phyloP scores from a whole-genome alignment of 495 filamentous ascomycete genomes.

The Penicillium angulare region DNA sequence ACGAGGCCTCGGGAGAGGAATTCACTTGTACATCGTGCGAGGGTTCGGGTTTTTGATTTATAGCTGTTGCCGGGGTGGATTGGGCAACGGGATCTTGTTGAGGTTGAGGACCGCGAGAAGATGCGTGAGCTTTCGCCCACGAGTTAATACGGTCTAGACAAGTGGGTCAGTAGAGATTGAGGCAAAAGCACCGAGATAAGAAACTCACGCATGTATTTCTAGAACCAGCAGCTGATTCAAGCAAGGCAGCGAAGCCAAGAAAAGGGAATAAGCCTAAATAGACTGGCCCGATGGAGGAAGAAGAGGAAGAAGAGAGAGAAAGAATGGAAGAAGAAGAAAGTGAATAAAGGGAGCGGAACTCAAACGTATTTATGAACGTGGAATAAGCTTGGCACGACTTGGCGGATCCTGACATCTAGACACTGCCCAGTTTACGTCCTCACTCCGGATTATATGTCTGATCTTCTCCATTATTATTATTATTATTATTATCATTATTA shows the following conservation, averaged over 20 bases:
- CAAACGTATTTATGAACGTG: slow-evolving; percentile 15
- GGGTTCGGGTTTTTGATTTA: no score
- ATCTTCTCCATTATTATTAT: no score
- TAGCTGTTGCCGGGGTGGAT: no score
- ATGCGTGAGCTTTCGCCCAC: slow-evolving; percentile 53
- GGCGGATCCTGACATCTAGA: no score
- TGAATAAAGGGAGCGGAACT: slow-evolving; percentile 3
- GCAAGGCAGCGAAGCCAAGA: slow-evolving; percentile 11
- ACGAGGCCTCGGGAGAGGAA: slow-evolving; percentile 10
- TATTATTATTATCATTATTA: no score
- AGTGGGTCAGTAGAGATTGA: slow-evolving; percentile 16
- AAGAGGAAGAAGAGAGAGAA: slow-evolving; percentile 1
- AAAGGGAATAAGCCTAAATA: slow-evolving; percentile 3
- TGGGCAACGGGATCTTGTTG: slow-evolving; percentile 4
- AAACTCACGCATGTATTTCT: slow-evolving; percentile 46
- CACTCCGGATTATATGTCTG: no score
- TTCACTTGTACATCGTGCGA: slow-evolving; percentile 42
- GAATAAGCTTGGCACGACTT: slow-evolving; percentile 12
- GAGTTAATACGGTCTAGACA: slow-evolving; percentile 43
- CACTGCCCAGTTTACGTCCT: no score
- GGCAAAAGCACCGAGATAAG: neutral
- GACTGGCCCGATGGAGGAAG: slow-evolving; percentile 4
- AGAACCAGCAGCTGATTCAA: slow-evolving; percentile 25
- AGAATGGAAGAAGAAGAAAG: slow-evolving; percentile 5
- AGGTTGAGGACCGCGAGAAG: slow-evolving; percentile 16